Evolutionary conservation across 345 rosid genomes (phyloP), one percentile per base, ranked within the genome.

Genomic region (Xanthoceras sorbifolium): DNA sequence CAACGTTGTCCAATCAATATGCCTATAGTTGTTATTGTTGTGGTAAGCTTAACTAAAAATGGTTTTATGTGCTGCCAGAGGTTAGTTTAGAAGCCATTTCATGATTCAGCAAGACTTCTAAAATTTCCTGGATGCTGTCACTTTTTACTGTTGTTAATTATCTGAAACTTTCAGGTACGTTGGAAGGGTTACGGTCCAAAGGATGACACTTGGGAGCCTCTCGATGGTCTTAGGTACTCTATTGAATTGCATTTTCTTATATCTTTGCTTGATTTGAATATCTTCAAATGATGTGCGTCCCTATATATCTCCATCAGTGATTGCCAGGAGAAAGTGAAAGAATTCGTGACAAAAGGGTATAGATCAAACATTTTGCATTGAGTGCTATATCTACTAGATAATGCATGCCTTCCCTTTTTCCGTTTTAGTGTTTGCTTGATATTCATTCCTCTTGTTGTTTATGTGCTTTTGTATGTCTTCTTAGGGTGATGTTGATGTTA

Each of bases 151-250:
- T 7, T 6, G 62, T 57, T 57, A 20, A 50, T 57, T 57, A 23
- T 20, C 31, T 67, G 11, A 9, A 36, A 31, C 3, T 29, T 52
- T 69, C 22, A 84, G 87, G 87, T 85, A 17, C 80, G 64, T 1
- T 82, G 85, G 87, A 75, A 77, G 36, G 83, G 80, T 12, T 85
- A 79, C 68, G 82, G 78, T 67, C 73, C 81, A 22, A 77, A 77
- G 9, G 82, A 83, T 32, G 85, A 85, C 42, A 79, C 85, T 14
- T 87, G 87, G 87, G 87, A 87, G 67, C 86, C 87, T 1, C 63
- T 67, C 48, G 76, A 77, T 9, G 87, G 82, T 60, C 26, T 83
- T 36, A 10, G 75, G 86, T 87, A 75, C 60, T 25, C 3, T 62
- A 5, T 64, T 18, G 26, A 4, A 46, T 64, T 52, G 63, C 46